phyloP scores from a whole-genome alignment of 108 stramenopile species.

The Schizochytrium sp. region DNA sequence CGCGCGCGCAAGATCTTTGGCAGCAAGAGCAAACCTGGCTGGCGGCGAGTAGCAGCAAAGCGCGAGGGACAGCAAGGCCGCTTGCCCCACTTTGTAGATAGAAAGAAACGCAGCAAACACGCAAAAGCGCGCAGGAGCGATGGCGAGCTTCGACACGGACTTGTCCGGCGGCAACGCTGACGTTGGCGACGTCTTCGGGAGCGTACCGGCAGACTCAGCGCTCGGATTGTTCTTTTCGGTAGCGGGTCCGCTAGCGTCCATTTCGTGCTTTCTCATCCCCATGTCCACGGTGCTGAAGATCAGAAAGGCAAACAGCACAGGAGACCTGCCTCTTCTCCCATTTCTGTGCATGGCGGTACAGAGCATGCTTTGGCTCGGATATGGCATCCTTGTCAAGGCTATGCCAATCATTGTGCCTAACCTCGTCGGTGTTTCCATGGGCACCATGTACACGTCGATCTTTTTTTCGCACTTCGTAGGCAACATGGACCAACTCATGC shows the following conservation, averaged over 20 bases:
- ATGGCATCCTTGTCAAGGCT: background rate
- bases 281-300: background rate
- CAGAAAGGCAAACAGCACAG: background rate
- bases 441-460: background rate
- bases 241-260: background rate
- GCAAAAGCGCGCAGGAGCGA: too few species aligned
- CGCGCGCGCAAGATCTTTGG: too few species aligned
- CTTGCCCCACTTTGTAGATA: too few species aligned
- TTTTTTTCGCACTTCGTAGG: background rate
- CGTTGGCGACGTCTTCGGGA: background rate
- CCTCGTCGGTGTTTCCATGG: background rate
- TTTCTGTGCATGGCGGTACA: constrained; percentile 2
- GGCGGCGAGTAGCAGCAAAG: too few species aligned
- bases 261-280: background rate
- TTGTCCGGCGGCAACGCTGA: too few species aligned
- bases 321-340: background rate
- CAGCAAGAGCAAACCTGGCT: too few species aligned
- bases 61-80: too few species aligned
- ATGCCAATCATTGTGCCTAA: background rate
- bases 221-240: background rate
- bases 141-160: too few species aligned
- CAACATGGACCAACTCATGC: background rate
- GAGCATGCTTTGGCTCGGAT: background rate
- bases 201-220: background rate
- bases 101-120: too few species aligned